Percentiles rank a stretch among this genome's conserved stretches.
phyloP scores from a whole-genome alignment of 1,284 basidiomycete genomes.

The Athelia psychrophila region DNA sequence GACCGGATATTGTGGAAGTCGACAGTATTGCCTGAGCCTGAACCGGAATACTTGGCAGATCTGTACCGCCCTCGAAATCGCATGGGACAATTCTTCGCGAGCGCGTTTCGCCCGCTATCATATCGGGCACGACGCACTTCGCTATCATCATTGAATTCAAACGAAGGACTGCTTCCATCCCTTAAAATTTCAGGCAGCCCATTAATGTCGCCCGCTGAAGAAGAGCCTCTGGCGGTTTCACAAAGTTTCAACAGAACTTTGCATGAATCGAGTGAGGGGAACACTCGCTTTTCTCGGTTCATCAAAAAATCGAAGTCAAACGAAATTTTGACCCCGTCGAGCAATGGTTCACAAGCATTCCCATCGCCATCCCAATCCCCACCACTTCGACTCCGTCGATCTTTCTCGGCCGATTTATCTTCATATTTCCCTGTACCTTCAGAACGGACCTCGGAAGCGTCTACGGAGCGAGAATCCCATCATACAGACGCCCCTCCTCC shows the following conservation, averaged over 20 bases:
- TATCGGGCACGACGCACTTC: slow-evolving; percentile 40
- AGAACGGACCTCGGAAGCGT: slow-evolving; percentile 13
- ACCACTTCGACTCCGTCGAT: slow-evolving; percentile 1
- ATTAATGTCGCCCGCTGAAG: slow-evolving; percentile 15
- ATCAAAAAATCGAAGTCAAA: slow-evolving; percentile 15
- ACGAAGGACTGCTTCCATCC: slow-evolving; percentile 10
- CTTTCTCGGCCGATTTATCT: not conserved
- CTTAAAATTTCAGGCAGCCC: slow-evolving; percentile 10
- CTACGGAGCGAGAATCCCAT: slow-evolving; percentile 11
- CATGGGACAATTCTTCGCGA: slow-evolving; percentile 50
- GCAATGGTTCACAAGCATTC: not conserved
- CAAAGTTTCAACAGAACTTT: too few species aligned
- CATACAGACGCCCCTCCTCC: slow-evolving; percentile 17
- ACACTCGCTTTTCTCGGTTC: slow-evolving; percentile 21
- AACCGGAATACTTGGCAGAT: slow-evolving; percentile 34
- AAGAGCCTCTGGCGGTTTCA: slow-evolving; percentile 2
- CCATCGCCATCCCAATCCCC: too few species aligned
- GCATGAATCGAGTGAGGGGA: slow-evolving; percentile 5
- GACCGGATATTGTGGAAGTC: slow-evolving; percentile 80
- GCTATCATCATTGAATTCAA: slow-evolving; percentile 30
- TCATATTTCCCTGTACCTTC: slow-evolving; percentile 12
- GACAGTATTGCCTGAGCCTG: slow-evolving; percentile 49
- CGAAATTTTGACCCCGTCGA: slow-evolving; percentile 15
- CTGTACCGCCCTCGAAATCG: slow-evolving; percentile 36
- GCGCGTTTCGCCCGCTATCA: slow-evolving; percentile 50